Evolutionary conservation across 2,329 filamentous ascomycete genomes (phyloP).

Genomic region (Metarhizium humberi): DNA sequence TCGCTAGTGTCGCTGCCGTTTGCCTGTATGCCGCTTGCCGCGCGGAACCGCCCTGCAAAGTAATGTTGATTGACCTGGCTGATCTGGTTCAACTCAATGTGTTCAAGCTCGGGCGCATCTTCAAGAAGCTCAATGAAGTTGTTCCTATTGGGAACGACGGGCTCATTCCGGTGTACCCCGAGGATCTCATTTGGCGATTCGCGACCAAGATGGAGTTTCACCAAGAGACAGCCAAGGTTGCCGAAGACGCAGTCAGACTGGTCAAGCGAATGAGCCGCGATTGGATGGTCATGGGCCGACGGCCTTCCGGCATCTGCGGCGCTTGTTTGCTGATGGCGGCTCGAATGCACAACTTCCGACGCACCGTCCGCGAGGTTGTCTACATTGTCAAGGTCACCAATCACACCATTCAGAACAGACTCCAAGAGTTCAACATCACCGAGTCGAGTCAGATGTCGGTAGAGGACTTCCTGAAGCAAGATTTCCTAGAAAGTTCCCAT

Average conservation of each 20-base stretch:
- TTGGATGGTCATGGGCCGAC: conserved; percentile 93
- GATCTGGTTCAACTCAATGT: conserved; percentile 80
- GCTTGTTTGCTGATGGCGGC: conserved; percentile 91
- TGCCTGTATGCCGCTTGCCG: conserved; percentile 86
- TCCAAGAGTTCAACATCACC: conserved; percentile 86
- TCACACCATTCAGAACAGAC: conserved; percentile 79
- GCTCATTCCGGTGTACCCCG: conserved; percentile 65
- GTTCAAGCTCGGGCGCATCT: conserved; percentile 82
- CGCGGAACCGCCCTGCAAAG: conserved; percentile 65
- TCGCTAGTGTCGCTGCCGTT: conserved; percentile 79
- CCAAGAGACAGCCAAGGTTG: conserved; percentile 70
- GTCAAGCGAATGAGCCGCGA: conserved; percentile 90
- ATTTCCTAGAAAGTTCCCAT: conserved; percentile 62
- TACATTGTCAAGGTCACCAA: conserved; percentile 97
- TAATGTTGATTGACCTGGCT: conserved; percentile 93
- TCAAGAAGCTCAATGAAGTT: conserved; percentile 70
- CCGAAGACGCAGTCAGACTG: conserved; percentile 77
- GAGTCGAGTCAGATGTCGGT: conserved; percentile 79
- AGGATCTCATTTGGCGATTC: conserved; percentile 86
- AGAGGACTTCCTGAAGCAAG: conserved; percentile 68
- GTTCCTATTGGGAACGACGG: conserved; percentile 60
- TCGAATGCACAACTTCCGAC: conserved; percentile 95
- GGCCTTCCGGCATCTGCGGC: conserved; percentile 88
- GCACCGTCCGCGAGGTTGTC: conserved; percentile 89
- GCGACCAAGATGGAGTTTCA: conserved; percentile 88